These are phyloP conservation scores for Carnegiea gigantea DNA, from an alignment of 179 eudicot species.

Conservation along the genomic window DNA sequence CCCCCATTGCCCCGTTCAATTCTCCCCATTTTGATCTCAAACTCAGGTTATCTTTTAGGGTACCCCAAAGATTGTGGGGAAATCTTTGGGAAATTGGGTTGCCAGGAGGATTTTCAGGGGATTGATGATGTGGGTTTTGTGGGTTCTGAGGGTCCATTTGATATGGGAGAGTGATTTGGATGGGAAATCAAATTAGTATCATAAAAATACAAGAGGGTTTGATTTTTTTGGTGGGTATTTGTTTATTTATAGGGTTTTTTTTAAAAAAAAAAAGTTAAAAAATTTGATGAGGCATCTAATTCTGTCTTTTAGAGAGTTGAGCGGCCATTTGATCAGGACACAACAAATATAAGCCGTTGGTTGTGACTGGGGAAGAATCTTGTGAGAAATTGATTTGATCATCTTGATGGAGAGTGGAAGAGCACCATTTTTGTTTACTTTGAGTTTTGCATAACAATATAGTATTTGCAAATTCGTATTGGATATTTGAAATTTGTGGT, in stretches of 20 bases:
- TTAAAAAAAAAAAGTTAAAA: neutral
- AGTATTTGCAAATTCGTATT: too few relatives aligned
- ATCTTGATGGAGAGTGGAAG: neutral
- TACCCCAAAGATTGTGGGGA: constrained; percentile 28
- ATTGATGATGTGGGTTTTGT: constrained; percentile 24
- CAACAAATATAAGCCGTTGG: constrained; percentile 8
- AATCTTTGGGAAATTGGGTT: constrained; percentile 13
- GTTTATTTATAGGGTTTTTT: neutral
- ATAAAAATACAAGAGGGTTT: neutral
- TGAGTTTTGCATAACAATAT: too few relatives aligned
- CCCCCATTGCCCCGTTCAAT: constrained; percentile 90
- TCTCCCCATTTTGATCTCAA: constrained; percentile 79
- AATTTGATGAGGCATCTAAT: constrained; percentile 8
- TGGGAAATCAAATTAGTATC: neutral
- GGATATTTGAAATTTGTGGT: too few relatives aligned
- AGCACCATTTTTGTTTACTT: neutral
- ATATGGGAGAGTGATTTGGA: neutral
- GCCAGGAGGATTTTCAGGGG: constrained; percentile 23
- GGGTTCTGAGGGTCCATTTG: constrained; percentile 38
- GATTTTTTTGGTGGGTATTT: neutral
- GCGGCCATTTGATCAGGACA: constrained; percentile 8
- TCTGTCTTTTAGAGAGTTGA: constrained; percentile 15
- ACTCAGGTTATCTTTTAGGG: constrained; percentile 44
- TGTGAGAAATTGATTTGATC: constrained; percentile 13
- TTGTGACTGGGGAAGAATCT: constrained; percentile 16